These are phyloP conservation scores for Guyanaporus albipodus DNA, from an alignment of 768 basidiomycete genomes.

Conservation along the genomic window DNA sequence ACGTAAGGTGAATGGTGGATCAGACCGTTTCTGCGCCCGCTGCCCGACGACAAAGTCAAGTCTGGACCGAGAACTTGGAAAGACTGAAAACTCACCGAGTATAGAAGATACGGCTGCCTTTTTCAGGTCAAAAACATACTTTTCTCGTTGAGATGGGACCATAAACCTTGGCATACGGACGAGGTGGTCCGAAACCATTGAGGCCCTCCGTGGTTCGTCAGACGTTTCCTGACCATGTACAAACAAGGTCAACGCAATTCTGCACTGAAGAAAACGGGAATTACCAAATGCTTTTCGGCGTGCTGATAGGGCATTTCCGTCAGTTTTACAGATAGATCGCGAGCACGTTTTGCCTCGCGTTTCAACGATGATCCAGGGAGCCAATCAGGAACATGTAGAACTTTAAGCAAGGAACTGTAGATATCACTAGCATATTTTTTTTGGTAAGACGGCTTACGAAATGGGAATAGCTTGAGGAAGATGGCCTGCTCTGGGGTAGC, in stretches of 20 bases:
- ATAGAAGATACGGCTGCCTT: not conserved
- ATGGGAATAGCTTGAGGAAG: constrained; percentile 2
- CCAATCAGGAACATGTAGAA: constrained; percentile 23
- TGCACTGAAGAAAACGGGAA: not conserved
- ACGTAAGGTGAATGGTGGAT: not conserved
- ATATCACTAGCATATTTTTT: not conserved
- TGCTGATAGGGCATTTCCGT: not conserved
- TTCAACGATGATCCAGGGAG: constrained; percentile 1
- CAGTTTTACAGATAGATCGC: not conserved
- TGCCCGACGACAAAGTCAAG: not conserved
- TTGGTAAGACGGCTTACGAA: not conserved
- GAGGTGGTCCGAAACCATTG: constrained; percentile 5
- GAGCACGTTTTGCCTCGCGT: not conserved
- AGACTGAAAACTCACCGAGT: not conserved
- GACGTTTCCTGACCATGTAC: not conserved
- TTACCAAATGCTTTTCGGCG: not conserved
- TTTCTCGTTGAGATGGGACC: not conserved
- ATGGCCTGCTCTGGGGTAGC: not conserved
- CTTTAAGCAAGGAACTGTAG: not conserved
- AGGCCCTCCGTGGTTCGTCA: not conserved
- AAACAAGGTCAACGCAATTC: not conserved
- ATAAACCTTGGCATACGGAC: not conserved
- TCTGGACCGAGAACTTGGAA: not conserved
- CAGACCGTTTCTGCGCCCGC: not conserved
- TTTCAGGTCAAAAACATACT: not conserved